Conservation (phyloP, 1,284 basidiomycete genomes). For the Pholiota adiposa region DNA sequence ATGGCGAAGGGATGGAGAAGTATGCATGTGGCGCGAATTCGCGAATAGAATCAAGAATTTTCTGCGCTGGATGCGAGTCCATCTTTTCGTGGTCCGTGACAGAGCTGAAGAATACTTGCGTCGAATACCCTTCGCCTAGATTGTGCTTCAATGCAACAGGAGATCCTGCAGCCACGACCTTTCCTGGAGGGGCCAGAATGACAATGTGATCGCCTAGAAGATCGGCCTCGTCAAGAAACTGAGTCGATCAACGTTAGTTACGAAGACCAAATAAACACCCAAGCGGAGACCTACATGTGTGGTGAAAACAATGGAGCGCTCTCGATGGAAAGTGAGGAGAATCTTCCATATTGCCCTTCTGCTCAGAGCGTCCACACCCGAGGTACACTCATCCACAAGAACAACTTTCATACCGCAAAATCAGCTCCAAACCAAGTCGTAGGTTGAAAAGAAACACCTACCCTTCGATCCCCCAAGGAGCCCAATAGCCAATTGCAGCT, state of each 20-base stretch:
- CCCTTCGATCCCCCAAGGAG: conserved; percentile 75
- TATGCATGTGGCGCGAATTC: conserved; percentile 50
- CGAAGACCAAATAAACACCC: not conserved
- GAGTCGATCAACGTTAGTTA: conserved; percentile 6
- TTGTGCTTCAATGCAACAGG: conserved; percentile 75
- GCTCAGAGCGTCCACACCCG: conserved; percentile 81
- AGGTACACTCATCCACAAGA: conserved; percentile 80
- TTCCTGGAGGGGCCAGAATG: conserved; percentile 77
- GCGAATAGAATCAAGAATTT: conserved; percentile 19
- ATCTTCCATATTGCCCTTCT: conserved; percentile 80
- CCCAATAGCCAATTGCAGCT: conserved; percentile 80
- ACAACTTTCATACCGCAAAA: conserved; percentile 49
- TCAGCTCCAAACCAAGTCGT: not conserved
- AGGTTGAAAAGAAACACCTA: conserved; percentile 30
- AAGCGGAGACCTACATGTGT: conserved; percentile 31
- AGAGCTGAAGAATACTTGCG: conserved; percentile 53
- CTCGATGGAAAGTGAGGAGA: conserved; percentile 64
- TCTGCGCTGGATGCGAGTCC: conserved; percentile 8
- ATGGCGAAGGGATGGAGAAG: conserved; percentile 42
- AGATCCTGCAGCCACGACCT: conserved; percentile 71
- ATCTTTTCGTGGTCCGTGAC: not conserved
- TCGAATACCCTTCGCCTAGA: conserved; percentile 72
- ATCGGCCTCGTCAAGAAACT: conserved; percentile 84
- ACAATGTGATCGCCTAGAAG: conserved; percentile 78
- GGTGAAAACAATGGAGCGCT: conserved; percentile 46